A percentile compares a stretch with the other conserved stretches of the same genome.
Conservation (phyloP, 768 basidiomycete genomes). For the Naematelia encephala region DNA sequence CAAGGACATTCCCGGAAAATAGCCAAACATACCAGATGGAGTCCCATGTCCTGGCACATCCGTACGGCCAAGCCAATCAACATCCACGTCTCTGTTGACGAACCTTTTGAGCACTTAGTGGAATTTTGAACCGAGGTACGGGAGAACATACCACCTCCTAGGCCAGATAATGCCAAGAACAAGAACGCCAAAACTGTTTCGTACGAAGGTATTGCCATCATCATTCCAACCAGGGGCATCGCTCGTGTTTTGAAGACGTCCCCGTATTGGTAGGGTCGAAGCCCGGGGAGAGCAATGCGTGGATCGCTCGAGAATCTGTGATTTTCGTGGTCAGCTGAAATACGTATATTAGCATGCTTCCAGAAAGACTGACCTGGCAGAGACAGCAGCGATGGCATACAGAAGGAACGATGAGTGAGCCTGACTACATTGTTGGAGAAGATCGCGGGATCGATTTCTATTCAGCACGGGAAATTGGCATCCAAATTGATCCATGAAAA, state of each 20-base stretch:
- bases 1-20: too few relatives aligned
- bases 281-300: background rate
- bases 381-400: background rate
- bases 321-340: background rate
- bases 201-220: background rate
- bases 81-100: background rate
- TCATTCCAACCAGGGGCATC: background rate
- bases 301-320: slow-evolving; percentile 4
- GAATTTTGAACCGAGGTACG: too few relatives aligned
- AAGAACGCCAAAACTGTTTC: background rate
- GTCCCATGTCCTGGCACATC: background rate
- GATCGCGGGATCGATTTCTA: background rate
- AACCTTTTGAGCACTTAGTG: background rate
- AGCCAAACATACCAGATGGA: background rate
- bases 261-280: background rate
- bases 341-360: too few relatives aligned
- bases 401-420: background rate
- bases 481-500: background rate
- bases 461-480: background rate
- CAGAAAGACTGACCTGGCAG: background rate
- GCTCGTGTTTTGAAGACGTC: background rate
- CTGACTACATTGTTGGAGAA: background rate
- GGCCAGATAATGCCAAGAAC: background rate
- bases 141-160: background rate
- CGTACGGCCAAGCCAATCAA: background rate